Evolutionary conservation across 2,329 filamentous ascomycete genomes (phyloP).

Genomic region (Talaromyces sp.): DNA sequence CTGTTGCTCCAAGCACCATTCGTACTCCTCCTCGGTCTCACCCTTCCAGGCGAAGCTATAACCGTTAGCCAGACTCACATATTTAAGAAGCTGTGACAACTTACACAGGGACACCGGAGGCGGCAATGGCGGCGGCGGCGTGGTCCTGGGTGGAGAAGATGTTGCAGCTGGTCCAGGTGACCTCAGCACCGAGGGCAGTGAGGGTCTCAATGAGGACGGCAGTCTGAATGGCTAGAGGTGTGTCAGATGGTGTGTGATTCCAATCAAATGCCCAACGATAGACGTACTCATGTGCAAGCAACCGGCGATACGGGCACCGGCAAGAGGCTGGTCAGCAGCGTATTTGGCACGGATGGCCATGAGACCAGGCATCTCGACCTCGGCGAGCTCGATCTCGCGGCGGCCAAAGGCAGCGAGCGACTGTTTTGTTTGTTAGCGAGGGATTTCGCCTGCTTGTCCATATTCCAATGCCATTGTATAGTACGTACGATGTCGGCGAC

Average conservation of each 20-base stretch:
- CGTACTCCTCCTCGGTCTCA: slow-evolving; percentile 99
- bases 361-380: slow-evolving; percentile 95
- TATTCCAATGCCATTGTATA: not conserved
- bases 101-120: slow-evolving; percentile 80
- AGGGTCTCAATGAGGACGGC: slow-evolving; percentile 99
- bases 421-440: slow-evolving; percentile 29
- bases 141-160: slow-evolving; percentile 99
- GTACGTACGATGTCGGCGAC: slow-evolving; percentile 79
- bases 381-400: slow-evolving; percentile 97
- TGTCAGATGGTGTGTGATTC: slow-evolving; percentile 11
- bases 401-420: slow-evolving; percentile 96
- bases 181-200: slow-evolving; percentile 88
- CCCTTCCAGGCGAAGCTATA: slow-evolving; percentile 68
- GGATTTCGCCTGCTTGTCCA: not conserved
- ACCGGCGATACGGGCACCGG: slow-evolving; percentile 91
- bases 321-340: slow-evolving; percentile 85
- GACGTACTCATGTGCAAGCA: slow-evolving; percentile 91
- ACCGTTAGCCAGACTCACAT: not conserved
- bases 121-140: slow-evolving; percentile 95
- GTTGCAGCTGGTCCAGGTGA: slow-evolving; percentile 99
- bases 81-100: slow-evolving; percentile 20
- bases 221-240: slow-evolving; percentile 77
- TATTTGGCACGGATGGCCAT: slow-evolving; percentile 95
- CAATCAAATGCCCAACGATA: not conserved
- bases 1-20: slow-evolving; percentile 99